Evolutionary conservation across 2,329 filamentous ascomycete genomes (phyloP).

Genomic region (Epichloe festucae): DNA sequence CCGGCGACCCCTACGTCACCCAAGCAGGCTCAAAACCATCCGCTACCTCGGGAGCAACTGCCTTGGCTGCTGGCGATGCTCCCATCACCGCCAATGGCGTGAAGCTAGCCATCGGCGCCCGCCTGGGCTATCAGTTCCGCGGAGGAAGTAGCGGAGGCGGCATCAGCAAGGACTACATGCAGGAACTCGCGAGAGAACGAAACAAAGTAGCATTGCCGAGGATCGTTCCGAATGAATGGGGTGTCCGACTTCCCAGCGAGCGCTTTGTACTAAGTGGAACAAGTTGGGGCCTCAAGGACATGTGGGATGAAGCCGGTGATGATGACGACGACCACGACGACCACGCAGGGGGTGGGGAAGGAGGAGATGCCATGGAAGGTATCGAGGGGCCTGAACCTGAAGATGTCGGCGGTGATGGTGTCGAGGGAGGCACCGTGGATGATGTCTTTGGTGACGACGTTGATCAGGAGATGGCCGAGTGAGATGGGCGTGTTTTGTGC

Average conservation of each 20-base stretch:
- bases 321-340: slow-evolving; percentile 30
- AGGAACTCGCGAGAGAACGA: slow-evolving; percentile 58
- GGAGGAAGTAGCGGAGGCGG: slow-evolving; percentile 39
- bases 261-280: slow-evolving; percentile 54
- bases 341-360: slow-evolving; percentile 28
- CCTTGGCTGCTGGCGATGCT: slow-evolving; percentile 36
- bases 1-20: slow-evolving; percentile 52
- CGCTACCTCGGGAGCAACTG: slow-evolving; percentile 34
- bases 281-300: slow-evolving; percentile 49
- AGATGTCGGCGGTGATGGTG: slow-evolving; percentile 32
- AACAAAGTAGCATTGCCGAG: slow-evolving; percentile 55
- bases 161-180: slow-evolving; percentile 61
- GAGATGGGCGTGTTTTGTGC: slow-evolving; percentile 1
- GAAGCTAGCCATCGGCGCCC: slow-evolving; percentile 56
- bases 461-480: slow-evolving; percentile 44
- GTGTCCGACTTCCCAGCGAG: slow-evolving; percentile 52
- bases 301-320: slow-evolving; percentile 38
- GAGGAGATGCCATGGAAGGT: slow-evolving; percentile 36
- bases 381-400: slow-evolving; percentile 29
- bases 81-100: slow-evolving; percentile 54
- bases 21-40: slow-evolving; percentile 41
- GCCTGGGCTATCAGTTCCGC: slow-evolving; percentile 57
- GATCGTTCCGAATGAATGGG: slow-evolving; percentile 53
- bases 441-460: slow-evolving; percentile 42
- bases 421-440: slow-evolving; percentile 37